These are phyloP conservation scores for Zelopaecilomyces penicillatus DNA, from an alignment of 2,329 filamentous ascomycete species.

Conservation along the genomic window DNA sequence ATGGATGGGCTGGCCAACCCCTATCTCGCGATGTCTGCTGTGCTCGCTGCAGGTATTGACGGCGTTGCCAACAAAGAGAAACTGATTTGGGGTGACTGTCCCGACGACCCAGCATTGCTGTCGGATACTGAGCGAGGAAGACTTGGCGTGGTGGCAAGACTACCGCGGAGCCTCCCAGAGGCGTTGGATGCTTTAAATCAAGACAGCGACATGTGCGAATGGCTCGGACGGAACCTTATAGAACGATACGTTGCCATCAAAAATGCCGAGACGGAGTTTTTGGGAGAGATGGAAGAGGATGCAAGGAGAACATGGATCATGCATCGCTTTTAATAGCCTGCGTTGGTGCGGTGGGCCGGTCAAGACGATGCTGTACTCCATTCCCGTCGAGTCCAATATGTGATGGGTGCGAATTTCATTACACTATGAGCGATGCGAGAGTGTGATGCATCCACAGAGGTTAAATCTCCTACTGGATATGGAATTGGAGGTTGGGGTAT, in stretches of 20 bases:
- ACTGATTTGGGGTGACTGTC: conserved; percentile 45
- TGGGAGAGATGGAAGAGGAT: conserved; percentile 35
- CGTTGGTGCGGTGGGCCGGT: no score
- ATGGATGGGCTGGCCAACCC: conserved; percentile 75
- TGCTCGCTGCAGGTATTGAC: conserved; percentile 23
- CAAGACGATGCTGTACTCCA: no score
- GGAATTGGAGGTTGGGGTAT: no score
- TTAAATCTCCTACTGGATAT: no score
- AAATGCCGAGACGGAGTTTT: conserved; percentile 41
- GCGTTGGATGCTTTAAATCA: conserved; percentile 43
- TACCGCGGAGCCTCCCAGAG: conserved; percentile 47
- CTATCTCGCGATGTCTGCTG: conserved; percentile 48
- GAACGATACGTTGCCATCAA: conserved; percentile 52
- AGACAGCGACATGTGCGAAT: conserved; percentile 36
- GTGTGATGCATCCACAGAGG: no score
- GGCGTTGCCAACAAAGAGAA: conserved; percentile 21
- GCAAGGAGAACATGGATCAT: conserved; percentile 52
- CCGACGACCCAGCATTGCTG: conserved; percentile 44
- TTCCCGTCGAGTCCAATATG: no score
- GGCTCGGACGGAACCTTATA: conserved; percentile 44
- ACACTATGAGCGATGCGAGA: no score
- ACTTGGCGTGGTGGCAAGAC: conserved; percentile 44
- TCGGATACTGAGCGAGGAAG: conserved; percentile 36
- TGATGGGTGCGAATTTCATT: no score
- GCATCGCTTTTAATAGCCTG: conserved; percentile 44